Conservation (phyloP, 2,329 filamentous ascomycete species). For the Colletotrichum camelliae region DNA sequence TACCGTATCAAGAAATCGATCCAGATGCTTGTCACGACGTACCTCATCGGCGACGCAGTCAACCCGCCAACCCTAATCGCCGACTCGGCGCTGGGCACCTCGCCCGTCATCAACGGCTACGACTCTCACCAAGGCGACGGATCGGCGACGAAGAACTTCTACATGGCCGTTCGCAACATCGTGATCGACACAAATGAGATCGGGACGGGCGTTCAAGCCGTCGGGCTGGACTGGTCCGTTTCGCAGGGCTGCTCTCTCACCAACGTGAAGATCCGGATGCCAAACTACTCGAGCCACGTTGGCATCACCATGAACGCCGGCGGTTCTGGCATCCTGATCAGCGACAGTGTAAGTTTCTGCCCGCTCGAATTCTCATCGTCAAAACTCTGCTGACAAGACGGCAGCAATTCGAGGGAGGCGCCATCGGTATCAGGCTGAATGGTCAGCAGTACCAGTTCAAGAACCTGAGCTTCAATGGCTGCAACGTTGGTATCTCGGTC, state of each 20-base stretch:
- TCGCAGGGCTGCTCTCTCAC: constrained; percentile 33
- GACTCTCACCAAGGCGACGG: constrained; percentile 31
- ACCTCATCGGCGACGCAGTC: constrained; percentile 34
- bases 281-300: constrained; percentile 34
- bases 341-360: constrained; percentile 25
- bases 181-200: constrained; percentile 32
- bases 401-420: constrained; percentile 35
- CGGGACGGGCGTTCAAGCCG: constrained; percentile 20
- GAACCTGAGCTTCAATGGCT: constrained; percentile 33
- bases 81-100: constrained; percentile 12
- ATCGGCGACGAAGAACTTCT: constrained; percentile 36
- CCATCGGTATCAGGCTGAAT: constrained; percentile 32
- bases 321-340: constrained; percentile 35
- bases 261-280: constrained; percentile 38
- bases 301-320: constrained; percentile 40
- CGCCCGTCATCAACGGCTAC: constrained; percentile 26
- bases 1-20: constrained; percentile 35
- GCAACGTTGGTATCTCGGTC: constrained; percentile 32
- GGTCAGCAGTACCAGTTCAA: constrained; percentile 42
- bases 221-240: constrained; percentile 34
- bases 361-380: too few relatives aligned
- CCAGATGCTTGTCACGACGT: constrained; percentile 34
- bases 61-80: constrained; percentile 33
- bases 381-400: not conserved
- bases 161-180: constrained; percentile 36